Evolutionary conservation across 768 basidiomycete genomes (phyloP).

Genomic region (Neoboletus magnificus): DNA sequence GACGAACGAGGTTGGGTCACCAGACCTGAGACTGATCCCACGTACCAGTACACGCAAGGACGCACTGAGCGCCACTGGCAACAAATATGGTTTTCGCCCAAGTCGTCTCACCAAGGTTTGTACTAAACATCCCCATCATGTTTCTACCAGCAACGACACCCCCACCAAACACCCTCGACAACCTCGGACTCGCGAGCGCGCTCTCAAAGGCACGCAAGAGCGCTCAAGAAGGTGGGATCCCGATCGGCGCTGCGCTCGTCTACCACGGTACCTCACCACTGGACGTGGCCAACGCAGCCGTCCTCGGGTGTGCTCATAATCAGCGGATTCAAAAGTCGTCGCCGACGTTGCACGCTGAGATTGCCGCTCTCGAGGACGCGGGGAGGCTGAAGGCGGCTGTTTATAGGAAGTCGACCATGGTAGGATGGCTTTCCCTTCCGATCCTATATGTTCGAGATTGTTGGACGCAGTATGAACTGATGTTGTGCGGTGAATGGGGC

Average conservation of each 20-base stretch:
- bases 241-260: slow-evolving; percentile 56
- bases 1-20: no score
- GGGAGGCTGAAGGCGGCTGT: slow-evolving; percentile 45
- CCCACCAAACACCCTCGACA: slow-evolving; percentile 14
- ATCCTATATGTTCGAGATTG: background rate
- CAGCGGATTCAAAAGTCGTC: slow-evolving; percentile 42
- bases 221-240: slow-evolving; percentile 53
- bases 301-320: slow-evolving; percentile 46
- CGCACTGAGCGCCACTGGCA: no score
- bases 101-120: background rate
- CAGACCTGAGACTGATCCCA: no score
- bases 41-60: no score
- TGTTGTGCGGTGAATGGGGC: background rate
- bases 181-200: slow-evolving; percentile 32
- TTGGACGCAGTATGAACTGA: background rate
- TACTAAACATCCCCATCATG: background rate
- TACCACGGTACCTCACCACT: slow-evolving; percentile 21
- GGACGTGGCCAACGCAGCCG: slow-evolving; percentile 6
- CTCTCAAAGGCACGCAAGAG: slow-evolving; percentile 45
- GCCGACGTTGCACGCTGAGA: slow-evolving; percentile 47
- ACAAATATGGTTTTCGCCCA: no score
- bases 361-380: slow-evolving; percentile 49
- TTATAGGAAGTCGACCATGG: slow-evolving; percentile 50
- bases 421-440: slow-evolving; percentile 19
- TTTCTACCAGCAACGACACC: background rate